Conservation (phyloP, 768 basidiomycete species). For the Macrolepiota dolichaula region DNA sequence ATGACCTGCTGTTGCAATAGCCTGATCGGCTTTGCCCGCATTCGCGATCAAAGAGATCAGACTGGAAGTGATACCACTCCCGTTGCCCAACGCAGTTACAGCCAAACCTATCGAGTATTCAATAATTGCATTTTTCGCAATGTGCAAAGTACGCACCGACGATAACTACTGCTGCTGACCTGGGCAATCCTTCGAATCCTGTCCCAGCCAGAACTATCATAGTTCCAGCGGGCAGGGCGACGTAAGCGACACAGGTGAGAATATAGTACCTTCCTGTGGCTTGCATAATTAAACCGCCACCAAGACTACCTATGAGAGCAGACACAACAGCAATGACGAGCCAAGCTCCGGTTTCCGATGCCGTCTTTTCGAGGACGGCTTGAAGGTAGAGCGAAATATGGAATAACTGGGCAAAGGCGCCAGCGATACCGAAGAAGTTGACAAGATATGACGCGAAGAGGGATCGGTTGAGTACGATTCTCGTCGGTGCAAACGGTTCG, state of each 20-base stretch:
- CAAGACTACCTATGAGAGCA: constrained; percentile 45
- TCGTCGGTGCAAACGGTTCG: constrained; percentile 59
- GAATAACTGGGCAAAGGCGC: constrained; percentile 44
- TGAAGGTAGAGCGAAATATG: constrained; percentile 56
- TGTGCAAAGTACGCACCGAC: constrained; percentile 32
- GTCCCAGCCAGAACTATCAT: constrained; percentile 30
- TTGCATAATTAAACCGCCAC: constrained; percentile 53
- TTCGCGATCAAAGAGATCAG: constrained; percentile 62
- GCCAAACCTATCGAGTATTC: neutral
- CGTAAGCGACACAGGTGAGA: constrained; percentile 43
- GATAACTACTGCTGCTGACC: constrained; percentile 34
- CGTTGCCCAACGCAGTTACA: constrained; percentile 18
- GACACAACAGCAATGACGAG: constrained; percentile 47
- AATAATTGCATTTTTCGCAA: neutral
- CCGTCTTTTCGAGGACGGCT: constrained; percentile 45
- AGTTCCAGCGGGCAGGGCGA: constrained; percentile 34
- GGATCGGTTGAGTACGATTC: constrained; percentile 46
- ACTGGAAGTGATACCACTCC: constrained; percentile 50
- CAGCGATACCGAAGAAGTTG: constrained; percentile 54
- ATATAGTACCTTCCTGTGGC: constrained; percentile 54
- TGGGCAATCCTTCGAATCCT: constrained; percentile 28
- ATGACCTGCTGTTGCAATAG: constrained; percentile 61
- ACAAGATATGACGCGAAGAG: constrained; percentile 54
- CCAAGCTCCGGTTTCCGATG: constrained; percentile 49
- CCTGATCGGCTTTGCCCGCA: constrained; percentile 58